phyloP scores from a whole-genome alignment of 2,329 filamentous ascomycete species.

The Phoma herbarum region DNA sequence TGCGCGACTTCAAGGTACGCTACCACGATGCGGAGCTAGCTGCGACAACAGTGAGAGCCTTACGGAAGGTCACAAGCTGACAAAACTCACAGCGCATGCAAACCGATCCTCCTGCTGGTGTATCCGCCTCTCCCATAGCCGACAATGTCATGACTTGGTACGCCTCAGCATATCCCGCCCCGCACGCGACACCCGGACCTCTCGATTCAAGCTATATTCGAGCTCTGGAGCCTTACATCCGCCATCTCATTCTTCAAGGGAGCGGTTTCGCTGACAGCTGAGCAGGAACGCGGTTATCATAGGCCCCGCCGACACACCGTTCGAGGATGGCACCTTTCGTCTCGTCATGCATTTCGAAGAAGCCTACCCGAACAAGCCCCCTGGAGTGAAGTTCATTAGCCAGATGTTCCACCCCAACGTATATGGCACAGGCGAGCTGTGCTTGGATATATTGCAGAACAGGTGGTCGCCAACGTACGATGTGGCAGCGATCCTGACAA shows the following conservation, averaged over 20 bases:
- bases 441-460: conserved; percentile 96
- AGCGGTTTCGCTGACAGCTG: conserved; percentile 36
- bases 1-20: conserved; percentile 98
- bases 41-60: neutral
- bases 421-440: conserved; percentile 95
- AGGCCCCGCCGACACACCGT: conserved; percentile 93
- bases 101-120: conserved; percentile 94
- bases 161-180: conserved; percentile 37
- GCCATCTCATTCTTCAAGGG: no score
- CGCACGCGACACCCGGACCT: conserved; percentile 39
- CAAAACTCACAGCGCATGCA: conserved; percentile 82
- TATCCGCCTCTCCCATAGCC: conserved; percentile 93
- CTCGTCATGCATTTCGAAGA: conserved; percentile 99
- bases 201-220: neutral
- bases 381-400: conserved; percentile 97
- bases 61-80: conserved; percentile 19
- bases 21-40: conserved; percentile 24
- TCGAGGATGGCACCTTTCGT: conserved; percentile 97
- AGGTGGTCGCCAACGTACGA: conserved; percentile 99
- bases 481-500: conserved; percentile 94
- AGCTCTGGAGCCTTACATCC: neutral
- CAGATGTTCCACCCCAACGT: conserved; percentile 99
- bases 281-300: conserved; percentile 97
- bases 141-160: conserved; percentile 98
- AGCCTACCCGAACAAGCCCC: conserved; percentile 98